Evolutionary conservation across 768 basidiomycete genomes (phyloP), one percentile per base, ranked within the genome.

Genomic region (Auricularia heimuer): DNA sequence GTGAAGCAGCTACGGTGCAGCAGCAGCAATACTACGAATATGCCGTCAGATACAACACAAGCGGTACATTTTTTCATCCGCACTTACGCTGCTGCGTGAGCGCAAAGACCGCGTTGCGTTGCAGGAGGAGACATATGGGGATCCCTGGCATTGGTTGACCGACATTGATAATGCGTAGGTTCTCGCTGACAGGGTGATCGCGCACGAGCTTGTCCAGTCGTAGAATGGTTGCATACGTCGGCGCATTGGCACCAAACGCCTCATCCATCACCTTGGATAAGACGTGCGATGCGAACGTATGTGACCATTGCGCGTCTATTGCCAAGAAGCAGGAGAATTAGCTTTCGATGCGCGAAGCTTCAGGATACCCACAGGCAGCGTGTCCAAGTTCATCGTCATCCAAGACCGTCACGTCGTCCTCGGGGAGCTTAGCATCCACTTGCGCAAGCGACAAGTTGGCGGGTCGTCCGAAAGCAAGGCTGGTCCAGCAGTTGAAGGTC

Each of bases 1-100:
- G 88, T 85, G 68, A 90, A 89, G 77, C 87, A 90, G 68, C 86
- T 85, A 16, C 89, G 85, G 71, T 89, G 88, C 62, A 89, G 81
- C 70, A 88, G 88, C 11, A 89, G 75, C 39, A 89, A 77, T 18
- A 85, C 88, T 89, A 65, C 18, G 12, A 24, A 6, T 7, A 29
- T 8, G 39, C 39, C 54, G 8, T 42, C 29, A 47, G n/a, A n/a
- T n/a, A 47, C 10, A 56, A 10, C 14, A 14, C 12, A 42, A 29
- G 16, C 21, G 2, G 11, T 29, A 6, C 11, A 10, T 10, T 12
- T 14, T 6, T 42, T 14, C 14, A 24, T 14, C 11, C 8, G 24
- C 6, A 34, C 56, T 14, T 29, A 60, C 56, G 29, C 29, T 60
- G 14, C 10, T 60, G 56, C 1, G 56, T 60, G 7, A 60, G 56